Evolutionary conservation across 495 filamentous ascomycete species (phyloP).

Genomic region (Cercophora scortea): DNA sequence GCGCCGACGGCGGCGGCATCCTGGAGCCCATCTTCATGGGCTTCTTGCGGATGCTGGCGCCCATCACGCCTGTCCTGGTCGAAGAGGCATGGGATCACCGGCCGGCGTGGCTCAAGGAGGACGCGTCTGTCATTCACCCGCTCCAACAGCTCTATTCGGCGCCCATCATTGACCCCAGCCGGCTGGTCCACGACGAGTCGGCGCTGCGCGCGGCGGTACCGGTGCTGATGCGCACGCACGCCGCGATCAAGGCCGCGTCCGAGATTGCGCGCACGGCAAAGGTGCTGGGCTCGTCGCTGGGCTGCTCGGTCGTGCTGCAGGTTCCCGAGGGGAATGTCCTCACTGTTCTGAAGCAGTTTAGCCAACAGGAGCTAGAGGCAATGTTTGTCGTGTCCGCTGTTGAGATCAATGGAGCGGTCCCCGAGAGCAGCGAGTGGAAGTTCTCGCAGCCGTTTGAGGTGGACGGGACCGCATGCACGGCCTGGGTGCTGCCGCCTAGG

Average conservation of each 20-base stretch:
- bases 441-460: slow-evolving; percentile 49
- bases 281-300: slow-evolving; percentile 63
- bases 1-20: slow-evolving; percentile 59
- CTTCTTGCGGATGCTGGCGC: slow-evolving; percentile 68
- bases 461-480: slow-evolving; percentile 37
- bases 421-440: slow-evolving; percentile 43
- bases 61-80: slow-evolving; percentile 75
- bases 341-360: slow-evolving; percentile 43
- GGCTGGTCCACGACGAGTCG: slow-evolving; percentile 20
- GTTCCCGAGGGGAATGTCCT: slow-evolving; percentile 19
- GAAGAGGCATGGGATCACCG: slow-evolving; percentile 82
- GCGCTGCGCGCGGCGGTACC: slow-evolving; percentile 45
- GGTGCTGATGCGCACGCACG: slow-evolving; percentile 45
- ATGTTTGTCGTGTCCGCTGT: slow-evolving; percentile 75
- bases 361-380: slow-evolving; percentile 52
- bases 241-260: slow-evolving; percentile 60
- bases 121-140: slow-evolving; percentile 27
- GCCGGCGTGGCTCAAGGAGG: slow-evolving; percentile 52
- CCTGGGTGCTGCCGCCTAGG: slow-evolving; percentile 59
- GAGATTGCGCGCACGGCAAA: slow-evolving; percentile 59
- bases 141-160: slow-evolving; percentile 33
- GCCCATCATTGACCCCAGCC: slow-evolving; percentile 25
- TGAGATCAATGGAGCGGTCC: slow-evolving; percentile 29
- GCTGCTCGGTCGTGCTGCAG: slow-evolving; percentile 54
- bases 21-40: slow-evolving; percentile 61